phyloP scores from a whole-genome alignment of 768 basidiomycete species.

The Phallus indusiatus region DNA sequence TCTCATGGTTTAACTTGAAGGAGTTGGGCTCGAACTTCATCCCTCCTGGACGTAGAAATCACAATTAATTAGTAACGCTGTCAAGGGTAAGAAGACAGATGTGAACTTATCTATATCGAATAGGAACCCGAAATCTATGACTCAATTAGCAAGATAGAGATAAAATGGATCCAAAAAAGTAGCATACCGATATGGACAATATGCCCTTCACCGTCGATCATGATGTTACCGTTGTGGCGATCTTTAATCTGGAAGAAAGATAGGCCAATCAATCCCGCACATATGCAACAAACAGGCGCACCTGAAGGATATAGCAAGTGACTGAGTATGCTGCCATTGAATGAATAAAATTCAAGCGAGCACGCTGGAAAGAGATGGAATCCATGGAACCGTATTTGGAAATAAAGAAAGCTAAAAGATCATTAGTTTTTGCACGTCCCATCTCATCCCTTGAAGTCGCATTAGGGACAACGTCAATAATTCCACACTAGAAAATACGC shows the following conservation, averaged over 20 bases:
- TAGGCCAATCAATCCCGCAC: not conserved
- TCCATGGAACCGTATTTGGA: conserved; percentile 89
- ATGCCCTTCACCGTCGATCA: conserved; percentile 97
- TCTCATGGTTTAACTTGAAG: conserved; percentile 98
- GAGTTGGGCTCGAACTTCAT: conserved; percentile 98
- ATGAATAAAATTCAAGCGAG: conserved; percentile 92
- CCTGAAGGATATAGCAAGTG: conserved; percentile 91
- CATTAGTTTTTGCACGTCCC: conserved; percentile 97
- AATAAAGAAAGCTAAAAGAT: conserved; percentile 88
- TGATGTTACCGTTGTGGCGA: conserved; percentile 97
- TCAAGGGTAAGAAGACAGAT: conserved; percentile 1
- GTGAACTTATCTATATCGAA: conserved; percentile 95
- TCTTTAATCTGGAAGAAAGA: conserved; percentile 62
- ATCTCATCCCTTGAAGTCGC: conserved; percentile 98
- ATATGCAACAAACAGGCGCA: not conserved
- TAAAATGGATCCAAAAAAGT: not conserved
- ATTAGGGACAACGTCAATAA: conserved; percentile 97
- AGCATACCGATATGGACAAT: conserved; percentile 87
- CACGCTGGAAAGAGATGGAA: conserved; percentile 82
- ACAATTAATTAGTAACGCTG: conserved; percentile 18
- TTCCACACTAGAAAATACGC: conserved; percentile 62
- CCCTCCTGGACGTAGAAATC: conserved; percentile 44
- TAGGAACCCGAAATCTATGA: conserved; percentile 83
- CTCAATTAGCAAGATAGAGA: not conserved
- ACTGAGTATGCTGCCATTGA: conserved; percentile 99